A percentile compares a stretch with the other conserved stretches of the same genome.
phyloP scores from a whole-genome alignment of 2,329 filamentous ascomycete genomes.

The Colletotrichum sp. region DNA sequence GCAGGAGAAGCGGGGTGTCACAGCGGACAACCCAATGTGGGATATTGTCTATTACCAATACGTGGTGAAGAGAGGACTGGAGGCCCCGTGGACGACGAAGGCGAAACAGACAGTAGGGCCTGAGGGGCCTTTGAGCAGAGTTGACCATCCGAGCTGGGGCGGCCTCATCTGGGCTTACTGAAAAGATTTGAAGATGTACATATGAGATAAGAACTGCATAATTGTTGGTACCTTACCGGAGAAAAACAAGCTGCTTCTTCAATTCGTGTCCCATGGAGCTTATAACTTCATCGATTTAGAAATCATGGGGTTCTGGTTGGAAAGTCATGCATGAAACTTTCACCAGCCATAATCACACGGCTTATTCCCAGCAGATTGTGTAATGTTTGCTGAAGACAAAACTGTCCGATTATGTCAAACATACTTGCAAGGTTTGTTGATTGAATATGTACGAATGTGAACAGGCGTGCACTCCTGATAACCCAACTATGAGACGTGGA shows the following conservation, averaged over 20 bases:
- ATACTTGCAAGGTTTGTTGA: neutral
- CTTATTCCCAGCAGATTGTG: too few species aligned
- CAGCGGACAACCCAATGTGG: constrained; percentile 12
- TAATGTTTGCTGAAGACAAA: neutral
- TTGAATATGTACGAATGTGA: neutral
- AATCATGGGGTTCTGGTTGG: neutral
- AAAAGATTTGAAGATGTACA: neutral
- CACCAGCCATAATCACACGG: too few species aligned
- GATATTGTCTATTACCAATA: constrained; percentile 38
- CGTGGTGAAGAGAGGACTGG: constrained; percentile 27
- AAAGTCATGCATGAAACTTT: neutral
- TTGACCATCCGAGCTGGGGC: constrained; percentile 7
- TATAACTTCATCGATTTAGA: neutral
- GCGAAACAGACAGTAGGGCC: neutral
- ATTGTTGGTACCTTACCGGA: fast-evolving
- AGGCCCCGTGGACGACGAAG: constrained; percentile 17
- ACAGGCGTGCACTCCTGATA: neutral
- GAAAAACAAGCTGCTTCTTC: fast-evolving
- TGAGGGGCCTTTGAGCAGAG: neutral
- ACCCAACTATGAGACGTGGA: neutral
- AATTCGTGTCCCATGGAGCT: neutral
- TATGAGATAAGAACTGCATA: neutral
- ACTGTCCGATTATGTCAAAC: fast-evolving
- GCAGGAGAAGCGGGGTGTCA: constrained; percentile 27
- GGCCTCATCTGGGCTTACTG: neutral